Conservation (phyloP, 108 stramenopile genomes). For the Nannochloropsis gaditana region DNA sequence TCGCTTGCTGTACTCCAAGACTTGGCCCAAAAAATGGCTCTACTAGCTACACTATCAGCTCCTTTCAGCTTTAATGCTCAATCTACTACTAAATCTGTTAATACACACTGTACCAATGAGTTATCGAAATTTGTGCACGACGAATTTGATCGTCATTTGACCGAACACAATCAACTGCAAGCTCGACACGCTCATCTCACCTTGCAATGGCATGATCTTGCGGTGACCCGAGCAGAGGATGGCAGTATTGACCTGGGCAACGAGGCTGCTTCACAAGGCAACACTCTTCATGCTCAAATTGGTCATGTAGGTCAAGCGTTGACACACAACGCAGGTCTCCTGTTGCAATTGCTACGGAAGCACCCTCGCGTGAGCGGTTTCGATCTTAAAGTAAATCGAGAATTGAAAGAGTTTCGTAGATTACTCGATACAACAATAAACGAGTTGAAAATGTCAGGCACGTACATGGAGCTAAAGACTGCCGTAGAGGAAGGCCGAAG, state of each 20-base stretch:
- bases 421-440: not conserved
- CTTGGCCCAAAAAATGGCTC: constrained; percentile 1
- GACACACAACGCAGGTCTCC: not conserved
- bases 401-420: not conserved
- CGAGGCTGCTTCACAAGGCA: not conserved
- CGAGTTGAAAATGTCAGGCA: not conserved
- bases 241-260: not conserved
- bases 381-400: not conserved
- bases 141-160: not conserved
- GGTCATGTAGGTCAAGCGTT: not conserved
- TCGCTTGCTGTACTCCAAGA: not conserved
- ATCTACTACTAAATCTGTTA: not conserved
- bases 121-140: not conserved
- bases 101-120: constrained; percentile 2
- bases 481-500: not conserved
- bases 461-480: not conserved
- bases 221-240: not conserved
- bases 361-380: not conserved
- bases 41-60: not conserved
- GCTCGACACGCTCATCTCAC: not conserved
- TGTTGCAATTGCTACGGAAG: not conserved
- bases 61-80: not conserved
- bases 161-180: not conserved
- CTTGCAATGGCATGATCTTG: constrained; percentile 8
- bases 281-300: not conserved